Evolutionary conservation across 805 yeast species (phyloP), one percentile per base, ranked within the genome.

Genomic region (Pichia californica): DNA sequence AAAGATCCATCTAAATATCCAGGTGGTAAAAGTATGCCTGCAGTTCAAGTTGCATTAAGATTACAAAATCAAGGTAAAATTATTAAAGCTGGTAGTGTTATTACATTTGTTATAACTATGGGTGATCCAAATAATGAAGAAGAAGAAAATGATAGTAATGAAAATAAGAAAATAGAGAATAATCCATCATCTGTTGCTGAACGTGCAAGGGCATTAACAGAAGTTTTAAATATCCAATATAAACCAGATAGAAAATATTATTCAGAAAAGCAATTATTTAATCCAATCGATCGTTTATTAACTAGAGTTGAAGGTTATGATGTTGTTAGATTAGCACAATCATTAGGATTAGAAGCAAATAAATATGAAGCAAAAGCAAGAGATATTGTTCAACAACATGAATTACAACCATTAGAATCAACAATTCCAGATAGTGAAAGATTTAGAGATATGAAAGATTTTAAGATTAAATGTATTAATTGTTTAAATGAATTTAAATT

Each of bases 281-380:
- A 94, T 2, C 97, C 97, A 4, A 80, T 93, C 9, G 94, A 87
- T 58, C 79, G 99, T 64, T 69, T 93, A 41, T 68, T 91, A 33
- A 94, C 83, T 52, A 76, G 83, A 48, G 80, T 93, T 42, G 94
- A 88, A 51, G 96, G 98, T 33, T 74, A 84, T 49, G 97, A 91
- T 57, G 71, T 80, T 55, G 77, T 79, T 38, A 74, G 93, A 52
- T 70, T 93, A 31, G 95, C 96, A 4, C 71, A 73, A 36, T 71
- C 82, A 3, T 69, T 93, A 30, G 95, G 95, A 0, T 69, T 93
- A 32, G 96, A 89, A 55, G 69, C 85, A 40, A 72, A 71, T 42
- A 76, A 76, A 52, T 85, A 76, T 53, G 70, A 74, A 62, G 60
- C 67, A 36, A 64, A 71, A 40, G 70, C 71, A 9, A 62, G 70